A percentile compares a stretch with the other conserved stretches of the same genome.
phyloP scores from a whole-genome alignment of 805 yeast genomes.

The Teunomyces pallodes region DNA sequence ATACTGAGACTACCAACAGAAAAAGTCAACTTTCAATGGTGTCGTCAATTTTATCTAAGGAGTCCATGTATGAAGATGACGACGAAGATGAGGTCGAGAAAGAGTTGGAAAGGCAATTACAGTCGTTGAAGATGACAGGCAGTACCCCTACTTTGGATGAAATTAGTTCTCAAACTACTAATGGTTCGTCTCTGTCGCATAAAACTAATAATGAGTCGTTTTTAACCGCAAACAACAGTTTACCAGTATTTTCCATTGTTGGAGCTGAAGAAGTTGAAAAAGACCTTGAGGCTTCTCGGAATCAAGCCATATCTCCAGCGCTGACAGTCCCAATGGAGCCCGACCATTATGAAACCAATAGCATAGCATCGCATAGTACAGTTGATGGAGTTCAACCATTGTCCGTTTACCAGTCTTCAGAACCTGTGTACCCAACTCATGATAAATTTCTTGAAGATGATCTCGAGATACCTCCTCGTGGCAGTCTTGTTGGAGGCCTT shows the following conservation, averaged over 20 bases:
- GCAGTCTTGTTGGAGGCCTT: background rate
- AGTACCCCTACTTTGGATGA: slow-evolving; percentile 1
- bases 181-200: background rate
- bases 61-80: slow-evolving; percentile 19
- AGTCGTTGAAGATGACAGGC: slow-evolving; percentile 25
- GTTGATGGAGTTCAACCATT: background rate
- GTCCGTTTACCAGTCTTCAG: background rate
- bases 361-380: background rate
- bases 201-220: background rate
- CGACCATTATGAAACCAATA: background rate
- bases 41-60: slow-evolving; percentile 41
- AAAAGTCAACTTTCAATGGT: slow-evolving; percentile 40
- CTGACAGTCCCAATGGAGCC: slow-evolving; percentile 1
- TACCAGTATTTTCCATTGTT: slow-evolving; percentile 7
- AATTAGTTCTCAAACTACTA: background rate
- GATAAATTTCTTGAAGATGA: background rate
- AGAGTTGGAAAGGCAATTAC: slow-evolving; percentile 39
- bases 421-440: background rate
- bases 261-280: slow-evolving; percentile 5
- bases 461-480: slow-evolving; percentile 1
- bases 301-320: background rate
- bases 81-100: slow-evolving; percentile 35
- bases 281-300: background rate
- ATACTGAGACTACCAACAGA: slow-evolving; percentile 11
- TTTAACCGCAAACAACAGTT: slow-evolving; percentile 2